A percentile compares a stretch with the other conserved stretches of the same genome.
These are phyloP conservation scores for Bryopsis sp. DNA, from an alignment of 139 green algal species.

Conservation along the genomic window DNA sequence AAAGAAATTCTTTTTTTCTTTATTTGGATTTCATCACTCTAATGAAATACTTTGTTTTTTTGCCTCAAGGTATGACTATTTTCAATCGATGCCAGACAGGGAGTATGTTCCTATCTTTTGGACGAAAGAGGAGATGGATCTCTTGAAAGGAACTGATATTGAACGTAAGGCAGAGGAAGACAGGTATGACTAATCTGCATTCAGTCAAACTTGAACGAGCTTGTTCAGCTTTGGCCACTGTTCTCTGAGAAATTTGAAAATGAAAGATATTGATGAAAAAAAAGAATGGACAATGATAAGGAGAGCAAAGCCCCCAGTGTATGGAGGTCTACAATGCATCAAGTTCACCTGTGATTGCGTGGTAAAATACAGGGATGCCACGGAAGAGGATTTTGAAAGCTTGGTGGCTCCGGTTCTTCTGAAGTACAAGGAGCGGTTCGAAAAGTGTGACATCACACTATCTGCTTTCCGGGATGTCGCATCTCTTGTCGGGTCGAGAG, in stretches of 20 bases:
- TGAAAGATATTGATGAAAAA: too few species aligned
- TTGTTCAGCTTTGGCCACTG: slow-evolving; percentile 1
- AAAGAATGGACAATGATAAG: too few species aligned
- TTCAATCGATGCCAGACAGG: slow-evolving; percentile 32
- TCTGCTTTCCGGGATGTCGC: slow-evolving; percentile 43
- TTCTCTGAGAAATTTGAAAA: too few species aligned
- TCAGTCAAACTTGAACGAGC: background rate
- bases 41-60: background rate
- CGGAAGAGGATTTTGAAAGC: slow-evolving; percentile 43
- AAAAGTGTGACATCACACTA: slow-evolving; percentile 16
- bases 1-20: too few species aligned
- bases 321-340: background rate
- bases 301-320: too few species aligned
- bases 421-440: slow-evolving; percentile 26
- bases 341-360: too few species aligned
- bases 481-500: slow-evolving; percentile 58
- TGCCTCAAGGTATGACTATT: slow-evolving; percentile 48
- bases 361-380: slow-evolving; percentile 29
- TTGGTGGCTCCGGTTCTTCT: slow-evolving; percentile 36
- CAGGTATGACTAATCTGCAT: slow-evolving; percentile 23
- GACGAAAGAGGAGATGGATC: slow-evolving; percentile 33
- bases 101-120: slow-evolving; percentile 72
- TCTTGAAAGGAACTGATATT: slow-evolving; percentile 49
- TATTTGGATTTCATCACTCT: too few species aligned
- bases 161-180: slow-evolving; percentile 28